A percentile compares a stretch with the other conserved stretches of the same genome.
These are phyloP conservation scores for Spizellomyces punctatus DNA, from an alignment of 192 early-diverging fungal genomes.

Conservation along the genomic window DNA sequence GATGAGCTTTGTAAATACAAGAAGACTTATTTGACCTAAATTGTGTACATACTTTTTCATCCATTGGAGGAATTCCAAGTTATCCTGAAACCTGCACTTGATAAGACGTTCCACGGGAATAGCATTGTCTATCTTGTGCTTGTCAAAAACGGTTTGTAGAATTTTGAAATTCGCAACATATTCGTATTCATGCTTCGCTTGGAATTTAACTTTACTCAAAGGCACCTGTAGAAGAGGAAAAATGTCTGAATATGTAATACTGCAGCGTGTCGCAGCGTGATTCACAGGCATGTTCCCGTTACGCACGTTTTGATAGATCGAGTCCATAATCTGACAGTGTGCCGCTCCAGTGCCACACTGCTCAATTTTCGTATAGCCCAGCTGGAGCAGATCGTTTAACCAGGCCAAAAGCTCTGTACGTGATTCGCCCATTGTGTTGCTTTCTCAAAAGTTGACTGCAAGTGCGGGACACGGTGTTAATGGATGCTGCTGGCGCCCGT, in stretches of 20 bases:
- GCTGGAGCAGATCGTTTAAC: conserved; percentile 91
- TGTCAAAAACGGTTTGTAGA: conserved; percentile 84
- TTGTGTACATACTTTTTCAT: conserved; percentile 62
- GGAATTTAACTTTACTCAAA: conserved; percentile 90
- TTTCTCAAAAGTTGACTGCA: neutral
- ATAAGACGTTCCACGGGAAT: conserved; percentile 88
- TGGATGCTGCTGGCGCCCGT: neutral
- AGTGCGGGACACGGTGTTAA: neutral
- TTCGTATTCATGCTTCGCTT: conserved; percentile 94
- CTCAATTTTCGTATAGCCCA: conserved; percentile 92
- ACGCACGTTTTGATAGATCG: conserved; percentile 61
- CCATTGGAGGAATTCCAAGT: conserved; percentile 98
- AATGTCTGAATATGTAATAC: neutral
- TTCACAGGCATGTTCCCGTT: neutral
- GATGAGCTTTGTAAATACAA: neutral
- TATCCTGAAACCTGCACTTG: conserved; percentile 98
- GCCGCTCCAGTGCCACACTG: conserved; percentile 89
- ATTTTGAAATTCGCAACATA: conserved; percentile 95
- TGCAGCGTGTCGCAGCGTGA: neutral
- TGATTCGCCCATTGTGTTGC: conserved; percentile 75
- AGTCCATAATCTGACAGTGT: conserved; percentile 79
- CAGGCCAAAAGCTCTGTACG: conserved; percentile 90
- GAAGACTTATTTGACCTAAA: neutral
- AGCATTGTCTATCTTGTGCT: conserved; percentile 90
- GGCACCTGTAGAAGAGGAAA: conserved; percentile 66